Evolutionary conservation across 495 filamentous ascomycete genomes (phyloP).

Genomic region (Penicillium daleae): DNA sequence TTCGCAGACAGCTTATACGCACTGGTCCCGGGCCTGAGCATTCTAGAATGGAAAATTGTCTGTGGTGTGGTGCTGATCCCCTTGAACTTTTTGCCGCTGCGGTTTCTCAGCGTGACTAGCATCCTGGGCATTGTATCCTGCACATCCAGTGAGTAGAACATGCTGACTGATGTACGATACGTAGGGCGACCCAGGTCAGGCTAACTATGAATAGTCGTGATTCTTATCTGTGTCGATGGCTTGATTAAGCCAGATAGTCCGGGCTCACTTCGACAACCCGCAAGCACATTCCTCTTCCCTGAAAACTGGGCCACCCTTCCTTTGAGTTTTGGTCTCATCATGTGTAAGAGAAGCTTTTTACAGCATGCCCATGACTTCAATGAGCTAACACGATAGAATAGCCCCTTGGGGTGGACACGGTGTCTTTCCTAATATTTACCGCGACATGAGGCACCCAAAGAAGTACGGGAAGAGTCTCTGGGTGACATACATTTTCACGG

Average conservation of each 20-base stretch:
- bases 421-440: slow-evolving; percentile 96
- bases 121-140: slow-evolving; percentile 88
- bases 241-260: slow-evolving; percentile 78
- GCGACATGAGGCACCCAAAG: slow-evolving; percentile 94
- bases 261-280: slow-evolving; percentile 85
- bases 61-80: slow-evolving; percentile 82
- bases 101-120: slow-evolving; percentile 86
- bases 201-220: slow-evolving; percentile 61
- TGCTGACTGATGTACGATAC: not conserved
- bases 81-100: slow-evolving; percentile 81
- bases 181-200: not conserved
- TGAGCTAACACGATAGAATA: slow-evolving; percentile 21
- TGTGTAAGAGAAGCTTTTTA: slow-evolving; percentile 57
- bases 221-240: slow-evolving; percentile 82
- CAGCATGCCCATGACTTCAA: not conserved
- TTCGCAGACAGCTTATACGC: slow-evolving; percentile 89
- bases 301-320: slow-evolving; percentile 86
- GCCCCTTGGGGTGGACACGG: slow-evolving; percentile 93
- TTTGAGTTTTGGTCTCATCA: slow-evolving; percentile 91
- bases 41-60: slow-evolving; percentile 82
- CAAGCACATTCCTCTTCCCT: slow-evolving; percentile 73
- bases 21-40: slow-evolving; percentile 72
- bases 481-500: slow-evolving; percentile 88
- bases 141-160: slow-evolving; percentile 70
- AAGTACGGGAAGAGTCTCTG: slow-evolving; percentile 79